Evolutionary conservation across 169 alveolate genomes (phyloP), one percentile per base, ranked within the genome.

Genomic region (Fabrea salina): DNA sequence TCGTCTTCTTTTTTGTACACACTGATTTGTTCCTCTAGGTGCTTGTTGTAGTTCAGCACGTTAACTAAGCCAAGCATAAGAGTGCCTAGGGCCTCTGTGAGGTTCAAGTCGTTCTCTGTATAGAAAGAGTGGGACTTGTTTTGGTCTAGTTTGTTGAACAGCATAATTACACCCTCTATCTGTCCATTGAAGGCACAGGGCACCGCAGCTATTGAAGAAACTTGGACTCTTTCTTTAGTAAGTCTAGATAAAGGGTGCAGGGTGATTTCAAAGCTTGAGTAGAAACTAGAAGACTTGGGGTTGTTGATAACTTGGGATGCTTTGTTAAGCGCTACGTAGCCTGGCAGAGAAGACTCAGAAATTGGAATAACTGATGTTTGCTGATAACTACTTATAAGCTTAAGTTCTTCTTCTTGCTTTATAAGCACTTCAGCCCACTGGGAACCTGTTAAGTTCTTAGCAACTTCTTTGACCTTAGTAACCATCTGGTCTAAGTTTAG

Each of bases 81-180:
- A 30, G 16, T 22, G 7, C 75, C 75, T 25, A 64, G 50, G 39
- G 57, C 41, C 0, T 25, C 30, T 27, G 30, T 56, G 6, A 64
- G 35, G 0, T 64, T 41, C 7, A 64, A 51, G 54, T 64, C 75
- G n/a, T 32, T 33, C 4, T 33, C 75, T 22, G 56, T 64, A 37
- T 64, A 64, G 30, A 19, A 64, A 35, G 57, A 25, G 19, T 64
- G 75, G 0, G 75, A 19, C 5, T 32, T 33, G 33, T 22, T 41
- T 37, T 64, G 27, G 0, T 41, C 75, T 27, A 64, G 57, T 33
- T 64, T 64, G 30, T 64, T 64, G 41, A 64, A 64, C n/a, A 64
- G 50, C 57, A 39, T 51, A 33, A 33, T 56, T 37, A 64, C 75
- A 3, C 47, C 75, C 3, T 19, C 16, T 25, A 64, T 22, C 19